Evolutionary conservation across 768 basidiomycete genomes (phyloP).

Genomic region (Leccinum ochraceum): DNA sequence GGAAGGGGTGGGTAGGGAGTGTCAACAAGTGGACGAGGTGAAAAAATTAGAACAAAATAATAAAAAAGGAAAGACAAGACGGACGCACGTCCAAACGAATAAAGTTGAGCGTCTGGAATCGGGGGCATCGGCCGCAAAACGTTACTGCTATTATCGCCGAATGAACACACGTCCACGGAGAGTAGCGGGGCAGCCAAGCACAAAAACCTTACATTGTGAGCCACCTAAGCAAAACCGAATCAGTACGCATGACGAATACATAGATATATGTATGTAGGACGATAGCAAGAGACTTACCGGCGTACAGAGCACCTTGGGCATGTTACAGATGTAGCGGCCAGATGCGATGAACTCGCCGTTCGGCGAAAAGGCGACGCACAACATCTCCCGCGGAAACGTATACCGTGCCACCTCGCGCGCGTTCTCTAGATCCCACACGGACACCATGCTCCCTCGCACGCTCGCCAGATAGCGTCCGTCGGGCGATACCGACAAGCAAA

Average conservation of each 20-base stretch:
- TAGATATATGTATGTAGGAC: neutral
- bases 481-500: slow-evolving; percentile 26
- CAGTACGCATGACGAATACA: neutral
- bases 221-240: slow-evolving; percentile 8
- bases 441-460: slow-evolving; percentile 21
- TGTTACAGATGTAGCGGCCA: slow-evolving; percentile 19
- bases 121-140: neutral
- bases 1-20: neutral
- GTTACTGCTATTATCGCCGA: neutral
- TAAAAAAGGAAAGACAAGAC: neutral
- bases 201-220: slow-evolving; percentile 11
- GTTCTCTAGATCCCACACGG: slow-evolving; percentile 20
- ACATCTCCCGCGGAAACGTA: slow-evolving; percentile 24
- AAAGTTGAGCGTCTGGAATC: neutral
- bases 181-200: neutral
- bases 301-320: slow-evolving; percentile 9
- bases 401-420: slow-evolving; percentile 20
- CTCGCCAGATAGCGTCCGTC: slow-evolving; percentile 18
- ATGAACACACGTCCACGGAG: neutral
- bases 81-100: slow-evolving; percentile 7
- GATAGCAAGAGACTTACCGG: slow-evolving; percentile 8
- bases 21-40: neutral
- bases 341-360: slow-evolving; percentile 21
- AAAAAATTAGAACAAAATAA: neutral
- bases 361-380: slow-evolving; percentile 26